phyloP scores from a whole-genome alignment of 78 protist species.

The Tieghemostelium lacteum region DNA sequence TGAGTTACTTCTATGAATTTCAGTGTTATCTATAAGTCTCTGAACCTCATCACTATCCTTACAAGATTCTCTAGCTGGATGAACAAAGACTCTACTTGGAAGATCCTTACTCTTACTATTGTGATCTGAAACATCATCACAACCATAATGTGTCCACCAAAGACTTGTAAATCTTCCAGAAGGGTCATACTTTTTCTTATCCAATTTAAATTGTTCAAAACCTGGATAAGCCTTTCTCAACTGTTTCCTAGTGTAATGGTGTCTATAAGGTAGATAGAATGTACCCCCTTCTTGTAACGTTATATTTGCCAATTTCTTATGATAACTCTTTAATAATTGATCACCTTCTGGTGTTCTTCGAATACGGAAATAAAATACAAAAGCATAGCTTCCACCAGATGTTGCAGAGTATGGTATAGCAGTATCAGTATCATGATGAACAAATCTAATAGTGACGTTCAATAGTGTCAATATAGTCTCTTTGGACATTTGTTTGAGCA shows the following conservation, averaged over 20 bases:
- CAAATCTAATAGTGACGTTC: conserved; percentile 65
- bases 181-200: conserved; percentile 35
- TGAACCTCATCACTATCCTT: not conserved
- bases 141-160: conserved; percentile 59
- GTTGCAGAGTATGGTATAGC: conserved; percentile 32
- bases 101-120: not conserved
- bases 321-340: not conserved
- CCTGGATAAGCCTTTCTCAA: conserved; percentile 24
- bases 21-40: not conserved
- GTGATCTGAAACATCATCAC: not conserved
- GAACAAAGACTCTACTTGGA: too few relatives aligned
- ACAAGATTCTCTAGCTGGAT: not conserved
- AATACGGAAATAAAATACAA: conserved; percentile 69
- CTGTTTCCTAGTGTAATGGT: conserved; percentile 50
- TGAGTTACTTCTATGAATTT: not conserved
- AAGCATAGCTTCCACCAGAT: conserved; percentile 54
- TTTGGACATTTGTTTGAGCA: not conserved
- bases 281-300: conserved; percentile 54
- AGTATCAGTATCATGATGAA: conserved; percentile 36
- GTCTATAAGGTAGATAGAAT: conserved; percentile 80
- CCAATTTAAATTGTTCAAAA: not conserved
- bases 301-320: not conserved
- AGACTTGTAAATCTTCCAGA: not conserved
- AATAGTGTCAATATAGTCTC: conserved; percentile 8
- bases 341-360: conserved; percentile 36